Conservation (phyloP, 2,329 filamentous ascomycete species). For the Diaporthe velutina region DNA sequence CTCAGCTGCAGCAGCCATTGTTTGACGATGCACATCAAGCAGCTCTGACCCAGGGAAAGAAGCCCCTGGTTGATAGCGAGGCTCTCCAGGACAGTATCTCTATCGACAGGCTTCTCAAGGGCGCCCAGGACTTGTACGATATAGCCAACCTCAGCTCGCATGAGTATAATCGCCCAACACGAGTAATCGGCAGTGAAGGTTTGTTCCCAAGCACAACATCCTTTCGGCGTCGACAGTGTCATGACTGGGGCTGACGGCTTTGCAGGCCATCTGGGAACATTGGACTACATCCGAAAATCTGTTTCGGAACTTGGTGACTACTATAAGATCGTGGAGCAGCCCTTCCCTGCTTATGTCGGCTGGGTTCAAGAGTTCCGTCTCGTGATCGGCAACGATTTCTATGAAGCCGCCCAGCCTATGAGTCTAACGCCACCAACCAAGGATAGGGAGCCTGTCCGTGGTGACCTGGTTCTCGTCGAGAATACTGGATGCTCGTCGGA, state of each 20-base stretch:
- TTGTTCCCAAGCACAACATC: too few species aligned
- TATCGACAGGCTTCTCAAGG: conserved; percentile 66
- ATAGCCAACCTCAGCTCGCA: conserved; percentile 70
- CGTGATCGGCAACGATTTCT: conserved; percentile 65
- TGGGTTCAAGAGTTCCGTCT: conserved; percentile 71
- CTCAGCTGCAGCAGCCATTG: conserved; percentile 34
- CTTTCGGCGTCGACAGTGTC: too few species aligned
- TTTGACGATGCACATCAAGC: conserved; percentile 12
- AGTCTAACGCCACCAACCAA: conserved; percentile 76
- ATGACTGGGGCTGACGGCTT: neutral
- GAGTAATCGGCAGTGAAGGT: conserved; percentile 78
- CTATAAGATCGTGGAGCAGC: conserved; percentile 73
- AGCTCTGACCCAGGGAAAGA: conserved; percentile 29
- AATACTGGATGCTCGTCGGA: conserved; percentile 73
- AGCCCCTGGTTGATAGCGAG: conserved; percentile 65
- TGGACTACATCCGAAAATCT: conserved; percentile 72
- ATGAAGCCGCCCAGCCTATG: conserved; percentile 67
- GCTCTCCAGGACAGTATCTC: conserved; percentile 69
- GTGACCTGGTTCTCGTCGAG: conserved; percentile 69
- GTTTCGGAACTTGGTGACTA: conserved; percentile 69
- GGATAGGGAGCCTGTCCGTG: conserved; percentile 69
- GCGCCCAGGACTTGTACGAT: conserved; percentile 72
- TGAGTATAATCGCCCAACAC: conserved; percentile 77
- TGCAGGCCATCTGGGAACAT: conserved; percentile 72
- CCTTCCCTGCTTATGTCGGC: conserved; percentile 73